A percentile compares a stretch with the other conserved stretches of the same genome.
Evolutionary conservation across 495 filamentous ascomycete species (phyloP).

Genomic region (Tetracladium setigerum): DNA sequence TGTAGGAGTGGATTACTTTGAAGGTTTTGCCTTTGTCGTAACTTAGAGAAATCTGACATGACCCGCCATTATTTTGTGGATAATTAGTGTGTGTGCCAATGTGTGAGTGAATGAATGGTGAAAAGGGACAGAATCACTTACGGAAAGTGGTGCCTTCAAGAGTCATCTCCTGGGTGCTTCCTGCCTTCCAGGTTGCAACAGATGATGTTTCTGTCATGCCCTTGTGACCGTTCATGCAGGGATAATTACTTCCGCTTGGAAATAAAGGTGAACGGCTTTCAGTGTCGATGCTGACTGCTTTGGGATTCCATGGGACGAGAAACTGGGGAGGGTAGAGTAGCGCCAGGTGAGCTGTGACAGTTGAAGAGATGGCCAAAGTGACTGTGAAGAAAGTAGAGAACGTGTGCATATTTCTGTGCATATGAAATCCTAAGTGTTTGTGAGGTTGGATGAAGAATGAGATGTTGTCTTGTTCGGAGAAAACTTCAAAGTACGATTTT

Average conservation of each 20-base stretch:
- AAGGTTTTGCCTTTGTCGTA: conserved; percentile 59
- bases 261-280: conserved; percentile 48
- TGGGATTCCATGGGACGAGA: conserved; percentile 42
- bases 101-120: too few species aligned
- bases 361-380: conserved; percentile 30
- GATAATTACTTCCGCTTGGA: conserved; percentile 44
- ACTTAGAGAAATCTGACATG: conserved; percentile 55
- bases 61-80: conserved; percentile 63
- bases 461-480: too few species aligned
- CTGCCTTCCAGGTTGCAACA: conserved; percentile 47
- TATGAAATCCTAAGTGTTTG: too few species aligned
- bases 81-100: too few species aligned
- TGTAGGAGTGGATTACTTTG: conserved; percentile 57
- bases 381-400: conserved; percentile 4
- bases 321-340: conserved; percentile 50
- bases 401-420: conserved; percentile 6
- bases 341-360: conserved; percentile 49
- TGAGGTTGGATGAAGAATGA: too few species aligned
- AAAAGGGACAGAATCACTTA: too few species aligned
- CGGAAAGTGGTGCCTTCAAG: conserved; percentile 48
- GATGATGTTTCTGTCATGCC: conserved; percentile 25
- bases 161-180: conserved; percentile 49
- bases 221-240: conserved; percentile 71
- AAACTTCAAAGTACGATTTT: too few species aligned
- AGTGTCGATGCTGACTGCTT: conserved; percentile 47